Evolutionary conservation across 2,329 filamentous ascomycete species (phyloP), one percentile per base, ranked within the genome.

Genomic region (Metarhizium brunneum): DNA sequence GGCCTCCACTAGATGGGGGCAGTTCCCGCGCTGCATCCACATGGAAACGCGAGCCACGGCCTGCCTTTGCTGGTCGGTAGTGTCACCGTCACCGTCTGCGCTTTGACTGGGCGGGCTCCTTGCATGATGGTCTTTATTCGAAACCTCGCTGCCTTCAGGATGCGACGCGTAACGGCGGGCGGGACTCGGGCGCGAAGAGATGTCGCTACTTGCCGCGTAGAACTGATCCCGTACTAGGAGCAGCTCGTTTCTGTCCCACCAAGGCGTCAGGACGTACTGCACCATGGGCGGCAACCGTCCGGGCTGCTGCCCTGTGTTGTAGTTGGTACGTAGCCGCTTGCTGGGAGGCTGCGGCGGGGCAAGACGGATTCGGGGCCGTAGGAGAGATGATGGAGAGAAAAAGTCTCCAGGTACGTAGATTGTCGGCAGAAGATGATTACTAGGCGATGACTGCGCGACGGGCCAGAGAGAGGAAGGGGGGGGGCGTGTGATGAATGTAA

Each of bases 1-100:
- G 40, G 86, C 88, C 71, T 92, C 88, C 54, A 92, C 81, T 70
- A 90, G 78, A 72, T 92, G 86, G 54, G 89, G 88, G 59, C 90
- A 87, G 63, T 83, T 83, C 60, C 85, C 85, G 66, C 87, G 82
- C 64, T 86, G 80, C 78, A 87, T 83, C 86, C 86, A 88, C 71
- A 85, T 79, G 47, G 79, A 78, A 51, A 85, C 82, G 52, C 78
- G 75, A 52, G 80, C 78, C 51, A 85, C 80, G 56, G 82, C 78
- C 52, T 66, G 62, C 58, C 76, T 70, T 63, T 75, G 73, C 57
- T 69, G 67, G 66, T 56, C 55, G 35, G 53, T n/a, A 16, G 49
- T 5, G n/a, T 52, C 30, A n/a, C 45, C 52, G n/a, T 6, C 14
- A n/a, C n/a, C 51, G 29, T 47, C 47, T 43, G 54, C 35, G 25